phyloP scores from a whole-genome alignment of 2,329 filamentous ascomycete genomes.

The Calonectria honghensis region DNA sequence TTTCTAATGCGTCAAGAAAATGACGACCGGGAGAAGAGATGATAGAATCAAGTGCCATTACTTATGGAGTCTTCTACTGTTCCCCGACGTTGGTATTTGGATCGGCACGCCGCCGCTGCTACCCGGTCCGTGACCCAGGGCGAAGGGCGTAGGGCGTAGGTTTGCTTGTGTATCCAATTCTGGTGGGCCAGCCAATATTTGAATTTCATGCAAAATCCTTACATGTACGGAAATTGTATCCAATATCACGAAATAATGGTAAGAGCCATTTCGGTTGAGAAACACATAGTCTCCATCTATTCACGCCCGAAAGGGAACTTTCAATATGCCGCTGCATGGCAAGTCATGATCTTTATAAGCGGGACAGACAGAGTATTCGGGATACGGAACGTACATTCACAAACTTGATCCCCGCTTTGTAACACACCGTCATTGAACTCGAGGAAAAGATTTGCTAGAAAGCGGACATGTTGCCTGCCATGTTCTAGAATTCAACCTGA shows the following conservation, averaged over 20 bases:
- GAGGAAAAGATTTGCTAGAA: neutral
- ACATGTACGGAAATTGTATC: neutral
- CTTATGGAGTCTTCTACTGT: neutral
- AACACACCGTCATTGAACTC: neutral
- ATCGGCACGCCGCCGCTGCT: neutral
- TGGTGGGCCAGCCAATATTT: conserved; percentile 14
- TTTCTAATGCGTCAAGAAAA: conserved; percentile 6
- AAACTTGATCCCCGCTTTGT: neutral
- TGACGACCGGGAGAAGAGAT: neutral
- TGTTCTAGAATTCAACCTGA: neutral
- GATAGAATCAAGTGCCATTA: neutral
- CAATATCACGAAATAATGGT: neutral
- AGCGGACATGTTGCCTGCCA: neutral
- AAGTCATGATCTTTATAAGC: neutral
- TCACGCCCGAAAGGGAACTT: neutral
- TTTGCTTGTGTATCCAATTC: neutral
- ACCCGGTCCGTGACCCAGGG: neutral
- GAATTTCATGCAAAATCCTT: conserved; percentile 8
- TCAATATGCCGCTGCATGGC: neutral
- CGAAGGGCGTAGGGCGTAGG: neutral
- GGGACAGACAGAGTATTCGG: neutral
- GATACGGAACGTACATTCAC: neutral
- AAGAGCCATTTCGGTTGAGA: neutral
- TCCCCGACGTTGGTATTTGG: conserved; percentile 2
- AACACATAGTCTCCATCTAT: neutral